These are phyloP conservation scores for Austroboletus eburneus DNA, from an alignment of 768 basidiomycete genomes.

Conservation along the genomic window DNA sequence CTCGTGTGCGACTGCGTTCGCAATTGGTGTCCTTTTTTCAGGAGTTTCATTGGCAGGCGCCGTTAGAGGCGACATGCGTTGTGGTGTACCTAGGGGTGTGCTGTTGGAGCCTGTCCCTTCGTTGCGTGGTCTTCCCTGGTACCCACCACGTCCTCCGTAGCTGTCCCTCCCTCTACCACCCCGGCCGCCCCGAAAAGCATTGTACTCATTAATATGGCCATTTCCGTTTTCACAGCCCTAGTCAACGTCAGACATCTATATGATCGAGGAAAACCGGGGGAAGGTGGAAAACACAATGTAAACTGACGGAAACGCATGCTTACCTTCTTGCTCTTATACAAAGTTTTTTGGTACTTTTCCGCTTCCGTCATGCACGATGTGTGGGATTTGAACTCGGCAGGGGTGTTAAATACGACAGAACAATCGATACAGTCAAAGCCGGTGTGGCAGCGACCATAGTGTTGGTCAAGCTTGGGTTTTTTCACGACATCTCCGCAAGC, in stretches of 20 bases:
- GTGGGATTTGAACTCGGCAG: slow-evolving; percentile 75
- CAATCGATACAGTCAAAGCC: slow-evolving; percentile 88
- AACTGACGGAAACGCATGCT: background rate
- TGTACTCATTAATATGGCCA: slow-evolving; percentile 12
- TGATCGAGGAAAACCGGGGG: background rate
- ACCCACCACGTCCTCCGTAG: slow-evolving; percentile 20
- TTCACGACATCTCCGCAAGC: slow-evolving; percentile 85
- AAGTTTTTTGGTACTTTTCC: slow-evolving; percentile 85
- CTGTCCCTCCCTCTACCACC: slow-evolving; percentile 36
- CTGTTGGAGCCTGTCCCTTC: slow-evolving; percentile 61
- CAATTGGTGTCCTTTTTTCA: background rate
- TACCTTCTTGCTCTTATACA: slow-evolving; percentile 75
- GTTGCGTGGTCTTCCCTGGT: slow-evolving; percentile 22
- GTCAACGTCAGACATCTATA: background rate
- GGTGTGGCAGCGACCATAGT: slow-evolving; percentile 53
- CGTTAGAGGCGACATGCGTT: slow-evolving; percentile 44
- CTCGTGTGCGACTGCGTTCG: background rate
- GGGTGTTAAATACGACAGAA: slow-evolving; percentile 73
- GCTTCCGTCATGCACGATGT: slow-evolving; percentile 86
- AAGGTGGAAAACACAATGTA: background rate
- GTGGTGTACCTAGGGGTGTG: slow-evolving; percentile 65
- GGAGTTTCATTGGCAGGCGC: slow-evolving; percentile 15
- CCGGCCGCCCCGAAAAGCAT: slow-evolving; percentile 20
- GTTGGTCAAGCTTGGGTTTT: slow-evolving; percentile 90
- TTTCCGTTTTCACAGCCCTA: slow-evolving; percentile 1